These are phyloP conservation scores for Sparassis latifolia DNA, from an alignment of 1,284 basidiomycete species.

Conservation along the genomic window DNA sequence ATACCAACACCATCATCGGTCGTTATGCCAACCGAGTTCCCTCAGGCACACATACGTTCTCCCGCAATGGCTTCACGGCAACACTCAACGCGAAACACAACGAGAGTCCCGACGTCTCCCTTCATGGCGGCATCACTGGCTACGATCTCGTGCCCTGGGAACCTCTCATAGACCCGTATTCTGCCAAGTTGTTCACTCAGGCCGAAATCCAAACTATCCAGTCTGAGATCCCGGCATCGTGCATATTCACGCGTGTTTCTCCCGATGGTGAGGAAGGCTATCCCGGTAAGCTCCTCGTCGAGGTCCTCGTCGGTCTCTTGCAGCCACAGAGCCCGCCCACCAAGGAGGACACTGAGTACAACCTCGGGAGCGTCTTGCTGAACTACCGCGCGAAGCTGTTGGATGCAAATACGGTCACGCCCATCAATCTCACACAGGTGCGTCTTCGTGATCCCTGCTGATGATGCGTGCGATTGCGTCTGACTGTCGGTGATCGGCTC, in stretches of 20 bases:
- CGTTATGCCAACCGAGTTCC: slow-evolving; percentile 69
- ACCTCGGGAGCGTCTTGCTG: slow-evolving; percentile 56
- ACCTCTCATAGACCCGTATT: slow-evolving; percentile 32
- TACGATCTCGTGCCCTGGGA: slow-evolving; percentile 55
- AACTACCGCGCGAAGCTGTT: slow-evolving; percentile 61
- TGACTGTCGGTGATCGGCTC: not conserved
- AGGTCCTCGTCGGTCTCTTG: slow-evolving; percentile 53
- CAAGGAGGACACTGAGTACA: slow-evolving; percentile 28
- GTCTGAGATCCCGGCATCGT: slow-evolving; percentile 27
- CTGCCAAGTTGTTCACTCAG: slow-evolving; percentile 48
- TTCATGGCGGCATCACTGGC: slow-evolving; percentile 64
- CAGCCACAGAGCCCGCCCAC: slow-evolving; percentile 35
- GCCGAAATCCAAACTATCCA: slow-evolving; percentile 43
- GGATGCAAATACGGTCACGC: slow-evolving; percentile 49
- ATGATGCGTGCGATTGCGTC: not conserved
- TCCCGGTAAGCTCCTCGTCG: slow-evolving; percentile 51
- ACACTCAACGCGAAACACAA: slow-evolving; percentile 38
- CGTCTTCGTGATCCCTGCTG: slow-evolving; percentile 1
- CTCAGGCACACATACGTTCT: slow-evolving; percentile 44
- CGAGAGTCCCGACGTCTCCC: slow-evolving; percentile 55
- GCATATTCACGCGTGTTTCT: slow-evolving; percentile 54
- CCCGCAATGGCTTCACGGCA: slow-evolving; percentile 46
- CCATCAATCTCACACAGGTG: slow-evolving; percentile 71
- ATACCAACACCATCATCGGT: slow-evolving; percentile 67
- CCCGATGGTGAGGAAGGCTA: slow-evolving; percentile 64